These are phyloP conservation scores for Drechslerella coelobrocha DNA, from an alignment of 2,329 filamentous ascomycete species.

Conservation along the genomic window DNA sequence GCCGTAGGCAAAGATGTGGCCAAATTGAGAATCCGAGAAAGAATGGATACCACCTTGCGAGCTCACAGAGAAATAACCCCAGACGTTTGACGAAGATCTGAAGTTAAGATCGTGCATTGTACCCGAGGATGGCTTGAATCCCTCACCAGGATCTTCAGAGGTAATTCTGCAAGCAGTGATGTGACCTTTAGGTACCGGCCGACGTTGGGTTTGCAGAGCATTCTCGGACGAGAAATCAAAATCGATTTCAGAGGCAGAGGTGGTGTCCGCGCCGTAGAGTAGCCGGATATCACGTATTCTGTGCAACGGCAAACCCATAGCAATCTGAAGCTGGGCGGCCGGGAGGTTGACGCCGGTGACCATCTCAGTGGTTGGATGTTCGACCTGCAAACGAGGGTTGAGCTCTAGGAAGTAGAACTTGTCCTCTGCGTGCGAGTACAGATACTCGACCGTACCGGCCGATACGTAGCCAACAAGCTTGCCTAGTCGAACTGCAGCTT, in stretches of 20 bases:
- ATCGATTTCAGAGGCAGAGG: constrained; percentile 84
- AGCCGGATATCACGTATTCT: constrained; percentile 94
- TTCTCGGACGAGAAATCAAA: constrained; percentile 91
- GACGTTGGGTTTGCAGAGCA: constrained; percentile 82
- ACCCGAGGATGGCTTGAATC: constrained; percentile 98
- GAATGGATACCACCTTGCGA: constrained; percentile 97
- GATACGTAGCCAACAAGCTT: constrained; percentile 97
- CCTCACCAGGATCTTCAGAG: constrained; percentile 96
- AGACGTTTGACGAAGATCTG: constrained; percentile 96
- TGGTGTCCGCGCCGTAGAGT: constrained; percentile 92
- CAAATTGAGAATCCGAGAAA: constrained; percentile 98
- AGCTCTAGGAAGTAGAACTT: constrained; percentile 99
- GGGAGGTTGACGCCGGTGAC: constrained; percentile 97
- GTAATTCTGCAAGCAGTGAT: constrained; percentile 99
- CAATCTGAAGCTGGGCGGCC: constrained; percentile 95
- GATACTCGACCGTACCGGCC: constrained; percentile 96
- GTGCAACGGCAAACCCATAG: constrained; percentile 97
- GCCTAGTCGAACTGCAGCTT: constrained; percentile 91
- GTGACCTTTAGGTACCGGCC: constrained; percentile 92
- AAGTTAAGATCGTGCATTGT: constrained; percentile 99
- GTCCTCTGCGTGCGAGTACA: constrained; percentile 97
- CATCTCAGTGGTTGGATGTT: constrained; percentile 99
- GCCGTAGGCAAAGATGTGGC: constrained; percentile 98
- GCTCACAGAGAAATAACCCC: constrained; percentile 99
- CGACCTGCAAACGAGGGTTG: constrained; percentile 98